Base-by-base conservation (phyloP, 176 grass and related monocot species). In the Carex pumila region DNA sequence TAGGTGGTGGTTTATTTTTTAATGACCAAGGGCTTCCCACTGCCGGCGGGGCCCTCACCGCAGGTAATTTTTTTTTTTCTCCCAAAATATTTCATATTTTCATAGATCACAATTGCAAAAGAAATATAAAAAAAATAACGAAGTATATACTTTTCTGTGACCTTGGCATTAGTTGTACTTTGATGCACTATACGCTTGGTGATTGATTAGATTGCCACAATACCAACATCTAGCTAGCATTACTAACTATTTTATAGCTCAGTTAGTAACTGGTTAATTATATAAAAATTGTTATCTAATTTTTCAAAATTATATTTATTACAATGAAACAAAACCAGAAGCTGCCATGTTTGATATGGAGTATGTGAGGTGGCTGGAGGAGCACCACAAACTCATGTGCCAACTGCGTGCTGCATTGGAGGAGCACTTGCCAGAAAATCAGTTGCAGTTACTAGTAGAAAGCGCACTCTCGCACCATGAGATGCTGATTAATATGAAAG, bases 351-450 rank as follows among this genome's bases (percentile, higher is more conserved):
- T 94, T 54, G 88, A 97, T 21, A 3, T 90, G 88, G 91, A 97
- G 73, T 90, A 94, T 53, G 63, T 21, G n/a, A 94, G 89, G 41
- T 97, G 94, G 94, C 41, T 91, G 1, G 91, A 94, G 47, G 90
- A 90, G 11, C 88, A 97, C 63, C 87, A 90, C 84, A 91, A 91
- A 67, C 55, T 97, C 21, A 87, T 94, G 83, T 84, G 71, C 66
- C 89, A 97, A 54, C 86, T 97, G 4, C 81, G 86, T 63, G 89
- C 89, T 0, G 86, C 90, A 12, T 13, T 97, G 71, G 85, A 94
- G 15, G 89, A 92, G 67, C 84, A 93, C 2, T 47, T 88, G 18
- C 57, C 82, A 1, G 91, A 97, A 10, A 87, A 83, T 14, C 87
- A 94, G 79, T 80, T 97, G 25, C 91, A 86, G 84, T 55, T 88